Evolutionary conservation across 352 stramenopile genomes (phyloP).

Genomic region (Globisporangium sylvaticum): DNA sequence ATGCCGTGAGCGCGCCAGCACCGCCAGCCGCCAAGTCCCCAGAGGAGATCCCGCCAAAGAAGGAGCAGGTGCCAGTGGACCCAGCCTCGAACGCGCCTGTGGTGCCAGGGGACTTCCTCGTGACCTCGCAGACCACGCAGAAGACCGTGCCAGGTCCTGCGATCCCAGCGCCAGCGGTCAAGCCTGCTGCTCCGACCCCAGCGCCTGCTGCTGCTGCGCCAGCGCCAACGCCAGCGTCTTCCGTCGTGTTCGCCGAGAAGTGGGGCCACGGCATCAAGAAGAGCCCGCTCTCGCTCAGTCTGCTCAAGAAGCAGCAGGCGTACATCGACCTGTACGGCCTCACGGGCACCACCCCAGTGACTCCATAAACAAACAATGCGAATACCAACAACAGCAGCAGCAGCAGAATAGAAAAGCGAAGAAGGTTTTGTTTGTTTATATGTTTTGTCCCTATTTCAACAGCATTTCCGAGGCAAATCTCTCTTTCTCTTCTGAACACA

Average conservation of each 20-base stretch:
- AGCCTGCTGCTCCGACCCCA: slow-evolving; percentile 6
- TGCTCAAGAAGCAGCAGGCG: slow-evolving; percentile 81
- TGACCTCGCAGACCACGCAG: slow-evolving; percentile 57
- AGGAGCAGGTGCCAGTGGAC: slow-evolving; percentile 60
- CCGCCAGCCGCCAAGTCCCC: slow-evolving; percentile 32
- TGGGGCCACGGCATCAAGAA: slow-evolving; percentile 80
- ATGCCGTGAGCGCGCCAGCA: slow-evolving; percentile 32
- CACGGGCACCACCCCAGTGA: slow-evolving; percentile 70
- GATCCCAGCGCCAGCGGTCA: slow-evolving; percentile 27
- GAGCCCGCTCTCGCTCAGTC: slow-evolving; percentile 73
- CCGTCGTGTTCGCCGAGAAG: slow-evolving; percentile 55
- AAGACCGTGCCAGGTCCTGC: slow-evolving; percentile 40
- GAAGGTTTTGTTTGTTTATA: not conserved
- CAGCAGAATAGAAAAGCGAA: slow-evolving; percentile 10
- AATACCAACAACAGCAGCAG: slow-evolving; percentile 25
- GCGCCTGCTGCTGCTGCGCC: slow-evolving; percentile 19
- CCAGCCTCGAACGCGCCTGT: slow-evolving; percentile 42
- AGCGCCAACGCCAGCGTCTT: slow-evolving; percentile 16
- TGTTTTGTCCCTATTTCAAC: not conserved
- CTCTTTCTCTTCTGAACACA: not conserved
- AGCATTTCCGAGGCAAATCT: not conserved
- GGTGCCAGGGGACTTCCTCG: slow-evolving; percentile 54
- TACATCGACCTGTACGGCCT: slow-evolving; percentile 81
- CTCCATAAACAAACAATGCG: slow-evolving; percentile 10
- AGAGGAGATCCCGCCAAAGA: slow-evolving; percentile 63